phyloP scores from a whole-genome alignment of 2,329 filamentous ascomycete genomes.

The Penicillium psychrosexuale region DNA sequence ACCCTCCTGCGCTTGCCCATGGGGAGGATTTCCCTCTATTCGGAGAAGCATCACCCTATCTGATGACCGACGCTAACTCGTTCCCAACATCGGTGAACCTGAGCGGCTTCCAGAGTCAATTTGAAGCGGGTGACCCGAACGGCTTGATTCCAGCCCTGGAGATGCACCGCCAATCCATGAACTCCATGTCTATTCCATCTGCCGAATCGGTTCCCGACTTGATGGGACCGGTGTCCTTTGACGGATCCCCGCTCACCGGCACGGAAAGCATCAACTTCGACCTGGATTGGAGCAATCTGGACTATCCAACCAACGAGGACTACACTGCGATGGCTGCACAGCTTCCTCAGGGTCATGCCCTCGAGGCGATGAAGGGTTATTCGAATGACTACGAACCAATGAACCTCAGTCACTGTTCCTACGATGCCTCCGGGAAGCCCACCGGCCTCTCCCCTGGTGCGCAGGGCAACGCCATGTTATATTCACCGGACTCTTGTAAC shows the following conservation, averaged over 20 bases:
- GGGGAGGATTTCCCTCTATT: constrained; percentile 29
- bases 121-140: constrained; percentile 29
- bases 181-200: constrained; percentile 22
- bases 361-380: constrained; percentile 16
- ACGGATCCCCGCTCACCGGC: constrained; percentile 23
- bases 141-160: constrained; percentile 26
- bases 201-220: constrained; percentile 23
- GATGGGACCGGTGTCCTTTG: constrained; percentile 19
- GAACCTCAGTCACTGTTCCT: constrained; percentile 10
- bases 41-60: constrained; percentile 20
- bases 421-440: constrained; percentile 13
- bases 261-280: constrained; percentile 24
- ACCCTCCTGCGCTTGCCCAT: constrained; percentile 20
- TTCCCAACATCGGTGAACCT: constrained; percentile 26
- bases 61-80: constrained; percentile 21
- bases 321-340: constrained; percentile 25
- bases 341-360: constrained; percentile 6
- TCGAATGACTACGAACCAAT: constrained; percentile 18
- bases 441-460: constrained; percentile 26
- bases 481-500: constrained; percentile 24
- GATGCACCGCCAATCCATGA: constrained; percentile 26
- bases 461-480: constrained; percentile 31
- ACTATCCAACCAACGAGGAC: constrained; percentile 23
- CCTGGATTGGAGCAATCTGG: constrained; percentile 25
- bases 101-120: constrained; percentile 28